Conservation (phyloP, 2,329 filamentous ascomycete species). For the Beauveria asiatica region DNA sequence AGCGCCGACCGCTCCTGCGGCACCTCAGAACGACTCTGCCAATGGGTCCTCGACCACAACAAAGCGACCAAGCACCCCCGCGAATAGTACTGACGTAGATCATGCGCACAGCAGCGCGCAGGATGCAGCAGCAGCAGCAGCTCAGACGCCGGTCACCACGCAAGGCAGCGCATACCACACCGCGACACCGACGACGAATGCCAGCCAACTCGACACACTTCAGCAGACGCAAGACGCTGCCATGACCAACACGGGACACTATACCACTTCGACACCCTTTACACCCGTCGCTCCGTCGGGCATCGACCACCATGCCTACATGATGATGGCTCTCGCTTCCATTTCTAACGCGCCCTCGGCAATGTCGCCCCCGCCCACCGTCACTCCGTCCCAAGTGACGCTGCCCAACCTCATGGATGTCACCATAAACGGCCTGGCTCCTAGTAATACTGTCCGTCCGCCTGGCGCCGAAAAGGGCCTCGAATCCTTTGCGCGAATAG, state of each 20-base stretch:
- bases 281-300: constrained; percentile 24
- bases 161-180: background rate
- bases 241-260: constrained; percentile 19
- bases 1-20: background rate
- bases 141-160: background rate
- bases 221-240: constrained; percentile 9
- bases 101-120: background rate
- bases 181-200: background rate
- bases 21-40: background rate
- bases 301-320: constrained; percentile 31
- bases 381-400: constrained; percentile 38
- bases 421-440: constrained; percentile 20
- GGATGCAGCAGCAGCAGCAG: background rate
- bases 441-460: constrained; percentile 26
- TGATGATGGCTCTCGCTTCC: constrained; percentile 37
- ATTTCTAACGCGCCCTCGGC: constrained; percentile 28
- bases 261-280: constrained; percentile 26
- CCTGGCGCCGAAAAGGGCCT: constrained; percentile 33
- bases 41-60: background rate
- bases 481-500: constrained; percentile 52
- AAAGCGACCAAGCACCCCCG: background rate
- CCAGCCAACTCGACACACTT: constrained; percentile 11
- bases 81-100: background rate
- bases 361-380: constrained; percentile 35
- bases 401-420: constrained; percentile 30